Percentiles rank a stretch among this genome's conserved stretches.
Conservation (phyloP, 257 asterid species). For the Solanum peruvianum region DNA sequence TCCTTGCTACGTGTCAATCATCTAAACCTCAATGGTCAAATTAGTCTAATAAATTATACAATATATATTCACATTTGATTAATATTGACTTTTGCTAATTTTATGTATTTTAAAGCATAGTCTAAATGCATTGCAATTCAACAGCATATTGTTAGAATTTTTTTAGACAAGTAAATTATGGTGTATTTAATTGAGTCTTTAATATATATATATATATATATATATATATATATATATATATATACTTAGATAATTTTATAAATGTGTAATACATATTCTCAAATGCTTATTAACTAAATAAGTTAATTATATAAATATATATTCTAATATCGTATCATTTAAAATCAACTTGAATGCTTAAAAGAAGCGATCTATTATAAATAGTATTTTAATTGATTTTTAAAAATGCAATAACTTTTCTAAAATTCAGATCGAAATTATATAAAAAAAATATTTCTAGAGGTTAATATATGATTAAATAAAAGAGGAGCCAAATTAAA, state of each 20-base stretch:
- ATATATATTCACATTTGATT: neutral
- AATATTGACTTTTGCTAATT: neutral
- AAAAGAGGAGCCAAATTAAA: no score
- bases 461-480: no score
- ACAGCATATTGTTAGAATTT: no score
- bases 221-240: neutral
- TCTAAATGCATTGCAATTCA: no score
- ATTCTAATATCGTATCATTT: no score
- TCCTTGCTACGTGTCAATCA: neutral
- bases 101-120: neutral
- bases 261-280: neutral
- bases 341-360: no score
- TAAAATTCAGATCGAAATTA: no score
- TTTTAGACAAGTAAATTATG: neutral
- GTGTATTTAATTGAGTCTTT: neutral
- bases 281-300: neutral
- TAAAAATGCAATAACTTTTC: no score
- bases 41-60: neutral
- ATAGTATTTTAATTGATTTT: no score
- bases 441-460: no score
- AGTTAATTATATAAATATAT: neutral
- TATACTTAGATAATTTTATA: neutral
- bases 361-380: no score
- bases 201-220: neutral
- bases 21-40: neutral